Evolutionary conservation across 371 early-diverging fungal species (phyloP).

Genomic region (Parasitella parasitica): DNA sequence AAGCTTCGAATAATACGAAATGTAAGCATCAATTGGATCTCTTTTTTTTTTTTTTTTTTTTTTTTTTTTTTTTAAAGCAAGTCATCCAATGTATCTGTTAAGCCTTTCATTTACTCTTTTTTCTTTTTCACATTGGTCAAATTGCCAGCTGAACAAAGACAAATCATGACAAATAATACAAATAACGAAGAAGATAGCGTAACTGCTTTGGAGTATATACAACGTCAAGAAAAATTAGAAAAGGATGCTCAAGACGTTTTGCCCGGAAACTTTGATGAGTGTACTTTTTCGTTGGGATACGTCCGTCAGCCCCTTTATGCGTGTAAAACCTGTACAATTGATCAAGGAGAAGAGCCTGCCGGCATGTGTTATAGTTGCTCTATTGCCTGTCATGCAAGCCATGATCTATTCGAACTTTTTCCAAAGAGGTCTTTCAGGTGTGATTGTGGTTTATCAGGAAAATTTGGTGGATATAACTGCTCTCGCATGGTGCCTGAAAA

Average conservation of each 20-base stretch:
- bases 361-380: conserved; percentile 83
- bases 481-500: conserved; percentile 35
- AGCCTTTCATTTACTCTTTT: too few species aligned
- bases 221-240: conserved; percentile 51
- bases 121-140: too few species aligned
- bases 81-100: too few species aligned
- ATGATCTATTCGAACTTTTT: conserved; percentile 81
- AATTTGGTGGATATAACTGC: conserved; percentile 44
- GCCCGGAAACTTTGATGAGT: conserved; percentile 75
- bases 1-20: too few species aligned
- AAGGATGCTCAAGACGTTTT: conserved; percentile 59
- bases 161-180: conserved; percentile 3
- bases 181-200: conserved; percentile 27
- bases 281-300: conserved; percentile 76
- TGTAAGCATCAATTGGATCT: too few species aligned
- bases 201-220: conserved; percentile 61
- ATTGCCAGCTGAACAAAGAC: too few species aligned
- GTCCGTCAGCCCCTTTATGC: conserved; percentile 82
- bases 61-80: background rate
- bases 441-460: conserved; percentile 73
- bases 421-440: conserved; percentile 83
- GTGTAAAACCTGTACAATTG: conserved; percentile 71
- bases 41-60: background rate
- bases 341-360: conserved; percentile 40
- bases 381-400: conserved; percentile 78